A percentile compares a stretch with the other conserved stretches of the same genome.
phyloP scores from a whole-genome alignment of 2,329 filamentous ascomycete genomes.

The Gaeumannomyces sp. region DNA sequence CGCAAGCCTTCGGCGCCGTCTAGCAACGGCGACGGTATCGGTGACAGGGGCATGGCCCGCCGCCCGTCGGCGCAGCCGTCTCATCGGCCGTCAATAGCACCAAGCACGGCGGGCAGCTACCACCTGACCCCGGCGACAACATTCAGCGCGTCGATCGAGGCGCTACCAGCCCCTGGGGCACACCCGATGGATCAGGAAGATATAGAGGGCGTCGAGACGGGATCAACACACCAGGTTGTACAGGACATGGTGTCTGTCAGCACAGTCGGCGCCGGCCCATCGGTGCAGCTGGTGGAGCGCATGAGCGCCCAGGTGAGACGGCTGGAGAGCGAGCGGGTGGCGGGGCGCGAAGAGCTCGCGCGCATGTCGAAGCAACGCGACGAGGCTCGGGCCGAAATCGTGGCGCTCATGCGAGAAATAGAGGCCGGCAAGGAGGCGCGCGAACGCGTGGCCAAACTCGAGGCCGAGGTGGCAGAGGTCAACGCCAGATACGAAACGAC shows the following conservation, averaged over 20 bases:
- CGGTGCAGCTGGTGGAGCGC: constrained; percentile 89
- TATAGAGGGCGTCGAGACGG: constrained; percentile 47
- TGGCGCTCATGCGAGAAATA: constrained; percentile 78
- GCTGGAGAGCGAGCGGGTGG: constrained; percentile 86
- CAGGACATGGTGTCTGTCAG: constrained; percentile 86
- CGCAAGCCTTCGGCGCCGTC: constrained; percentile 45
- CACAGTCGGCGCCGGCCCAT: constrained; percentile 83
- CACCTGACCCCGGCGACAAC: constrained; percentile 23
- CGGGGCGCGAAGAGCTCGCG: constrained; percentile 76
- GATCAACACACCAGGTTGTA: constrained; percentile 62
- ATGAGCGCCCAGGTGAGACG: constrained; percentile 92
- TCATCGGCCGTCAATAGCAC: constrained; percentile 33
- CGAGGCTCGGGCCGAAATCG: constrained; percentile 87
- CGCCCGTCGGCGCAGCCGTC: constrained; percentile 45
- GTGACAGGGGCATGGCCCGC: constrained; percentile 34
- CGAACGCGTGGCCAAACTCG: constrained; percentile 55
- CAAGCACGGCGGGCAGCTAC: constrained; percentile 23
- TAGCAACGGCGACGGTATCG: constrained; percentile 37
- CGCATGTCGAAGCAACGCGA: constrained; percentile 81
- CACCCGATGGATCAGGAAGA: constrained; percentile 42
- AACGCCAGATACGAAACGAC: constrained; percentile 81
- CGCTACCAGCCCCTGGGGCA: constrained; percentile 32
- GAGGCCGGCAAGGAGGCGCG: constrained; percentile 62
- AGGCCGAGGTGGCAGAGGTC: constrained; percentile 60
- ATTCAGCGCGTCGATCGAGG: constrained; percentile 44